Conservation (phyloP, 2,329 filamentous ascomycete species). For the Epichloe gansuensis region DNA sequence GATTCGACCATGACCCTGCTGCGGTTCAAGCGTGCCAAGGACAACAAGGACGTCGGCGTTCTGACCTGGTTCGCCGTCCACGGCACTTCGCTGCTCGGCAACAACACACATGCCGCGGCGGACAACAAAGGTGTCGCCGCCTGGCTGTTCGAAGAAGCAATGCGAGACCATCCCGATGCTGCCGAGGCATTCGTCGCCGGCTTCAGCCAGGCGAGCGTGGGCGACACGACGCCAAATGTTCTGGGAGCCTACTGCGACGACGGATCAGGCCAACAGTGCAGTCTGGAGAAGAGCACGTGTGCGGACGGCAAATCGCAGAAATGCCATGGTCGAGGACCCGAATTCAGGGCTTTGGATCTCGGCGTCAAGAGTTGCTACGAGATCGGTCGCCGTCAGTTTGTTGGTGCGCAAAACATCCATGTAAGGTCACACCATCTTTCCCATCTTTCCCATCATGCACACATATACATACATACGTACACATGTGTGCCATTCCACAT, state of each 20-base stretch:
- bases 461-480: no score
- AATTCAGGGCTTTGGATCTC: conserved; percentile 53
- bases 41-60: conserved; percentile 65
- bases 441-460: no score
- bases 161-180: conserved; percentile 39
- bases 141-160: conserved; percentile 64
- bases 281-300: conserved; percentile 75
- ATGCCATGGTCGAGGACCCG: conserved; percentile 63
- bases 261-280: conserved; percentile 58
- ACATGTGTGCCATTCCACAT: background rate
- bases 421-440: conserved; percentile 14
- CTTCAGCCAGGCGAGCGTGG: conserved; percentile 85
- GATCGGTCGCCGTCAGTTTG: conserved; percentile 60
- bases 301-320: conserved; percentile 52
- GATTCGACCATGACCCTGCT: conserved; percentile 60
- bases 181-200: conserved; percentile 68
- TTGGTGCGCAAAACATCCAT: conserved; percentile 37
- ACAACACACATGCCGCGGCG: conserved; percentile 83
- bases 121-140: conserved; percentile 95
- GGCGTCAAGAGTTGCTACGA: conserved; percentile 64
- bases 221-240: conserved; percentile 81
- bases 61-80: conserved; percentile 89
- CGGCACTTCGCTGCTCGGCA: conserved; percentile 79
- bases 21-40: conserved; percentile 60
- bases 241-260: conserved; percentile 84